A percentile compares a stretch with the other conserved stretches of the same genome.
These are phyloP conservation scores for Plasmodium sp. DNA, from an alignment of 169 alveolate species.

Conservation along the genomic window DNA sequence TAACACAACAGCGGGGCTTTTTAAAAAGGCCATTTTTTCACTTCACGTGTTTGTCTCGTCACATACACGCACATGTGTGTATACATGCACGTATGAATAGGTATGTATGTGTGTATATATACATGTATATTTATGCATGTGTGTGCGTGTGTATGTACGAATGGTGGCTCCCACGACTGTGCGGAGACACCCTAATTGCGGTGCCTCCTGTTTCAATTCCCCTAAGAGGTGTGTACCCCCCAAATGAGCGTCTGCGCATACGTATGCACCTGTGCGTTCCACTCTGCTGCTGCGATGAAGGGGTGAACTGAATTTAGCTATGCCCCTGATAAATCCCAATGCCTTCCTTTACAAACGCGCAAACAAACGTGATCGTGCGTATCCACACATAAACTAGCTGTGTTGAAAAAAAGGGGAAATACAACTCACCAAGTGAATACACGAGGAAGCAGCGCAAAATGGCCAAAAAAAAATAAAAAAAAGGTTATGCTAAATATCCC, in stretches of 20 bases:
- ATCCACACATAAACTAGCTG: neutral
- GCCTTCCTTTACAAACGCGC: neutral
- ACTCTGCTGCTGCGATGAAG: neutral
- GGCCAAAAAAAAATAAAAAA: neutral
- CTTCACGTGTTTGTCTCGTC: constrained; percentile 6
- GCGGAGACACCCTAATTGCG: neutral
- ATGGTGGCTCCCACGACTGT: neutral
- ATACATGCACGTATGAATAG: neutral
- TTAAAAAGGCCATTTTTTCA: constrained; percentile 16
- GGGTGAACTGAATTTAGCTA: neutral
- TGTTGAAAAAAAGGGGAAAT: neutral
- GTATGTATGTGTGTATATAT: neutral
- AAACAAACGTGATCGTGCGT: neutral
- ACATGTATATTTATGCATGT: neutral
- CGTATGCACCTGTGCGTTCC: neutral
- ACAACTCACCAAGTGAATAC: neutral
- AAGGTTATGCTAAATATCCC: neutral
- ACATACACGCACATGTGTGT: neutral
- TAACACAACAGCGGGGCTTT: neutral
- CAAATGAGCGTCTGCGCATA: neutral
- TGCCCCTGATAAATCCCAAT: neutral
- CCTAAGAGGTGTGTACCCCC: neutral
- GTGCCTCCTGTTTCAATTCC: neutral
- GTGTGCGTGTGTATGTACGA: neutral
- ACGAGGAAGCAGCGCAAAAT: neutral